These are phyloP conservation scores for Aspergillus bombycis DNA, from an alignment of 2,329 filamentous ascomycete genomes.

Conservation along the genomic window DNA sequence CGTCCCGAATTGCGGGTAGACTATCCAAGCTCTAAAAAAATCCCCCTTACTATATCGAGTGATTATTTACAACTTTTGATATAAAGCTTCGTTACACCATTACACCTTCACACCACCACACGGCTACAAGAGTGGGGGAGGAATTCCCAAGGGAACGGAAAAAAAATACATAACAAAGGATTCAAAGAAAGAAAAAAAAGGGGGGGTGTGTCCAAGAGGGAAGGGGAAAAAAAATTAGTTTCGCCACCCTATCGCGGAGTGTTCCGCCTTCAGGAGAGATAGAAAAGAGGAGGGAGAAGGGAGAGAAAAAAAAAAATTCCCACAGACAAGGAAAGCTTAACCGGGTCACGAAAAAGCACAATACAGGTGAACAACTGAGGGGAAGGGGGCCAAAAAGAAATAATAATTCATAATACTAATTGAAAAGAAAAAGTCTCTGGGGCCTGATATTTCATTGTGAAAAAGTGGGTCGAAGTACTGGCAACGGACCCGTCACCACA, in stretches of 20 bases:
- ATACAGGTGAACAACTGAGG: slow-evolving; percentile 19
- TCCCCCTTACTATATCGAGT: slow-evolving; percentile 21
- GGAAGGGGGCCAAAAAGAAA: slow-evolving; percentile 21
- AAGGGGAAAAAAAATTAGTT: slow-evolving; percentile 10
- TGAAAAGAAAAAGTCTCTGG: slow-evolving; percentile 8
- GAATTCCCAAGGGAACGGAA: slow-evolving; percentile 5
- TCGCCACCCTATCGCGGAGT: slow-evolving; percentile 28
- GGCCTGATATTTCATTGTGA: slow-evolving; percentile 19
- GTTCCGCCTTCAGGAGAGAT: slow-evolving; percentile 16
- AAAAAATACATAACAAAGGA: slow-evolving; percentile 13
- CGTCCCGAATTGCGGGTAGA: slow-evolving; percentile 40
- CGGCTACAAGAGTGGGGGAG: slow-evolving; percentile 13
- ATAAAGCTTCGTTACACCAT: slow-evolving; percentile 4
- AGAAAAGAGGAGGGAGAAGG: slow-evolving; percentile 7
- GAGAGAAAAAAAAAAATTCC: slow-evolving; percentile 9
- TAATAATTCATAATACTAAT: slow-evolving; percentile 8
- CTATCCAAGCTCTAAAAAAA: slow-evolving; percentile 32
- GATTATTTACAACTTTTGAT: slow-evolving; percentile 24
- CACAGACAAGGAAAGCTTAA: slow-evolving; percentile 30
- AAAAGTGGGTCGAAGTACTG: slow-evolving; percentile 25
- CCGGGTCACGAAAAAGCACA: slow-evolving; percentile 19
- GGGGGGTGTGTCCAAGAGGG: slow-evolving; percentile 7
- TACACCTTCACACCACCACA: slow-evolving; percentile 18
- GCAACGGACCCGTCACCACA: slow-evolving; percentile 29
- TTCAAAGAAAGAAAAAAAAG: slow-evolving; percentile 14